These are phyloP conservation scores for Leishmania tarentolae DNA, from an alignment of 208 protist genomes.

Conservation along the genomic window DNA sequence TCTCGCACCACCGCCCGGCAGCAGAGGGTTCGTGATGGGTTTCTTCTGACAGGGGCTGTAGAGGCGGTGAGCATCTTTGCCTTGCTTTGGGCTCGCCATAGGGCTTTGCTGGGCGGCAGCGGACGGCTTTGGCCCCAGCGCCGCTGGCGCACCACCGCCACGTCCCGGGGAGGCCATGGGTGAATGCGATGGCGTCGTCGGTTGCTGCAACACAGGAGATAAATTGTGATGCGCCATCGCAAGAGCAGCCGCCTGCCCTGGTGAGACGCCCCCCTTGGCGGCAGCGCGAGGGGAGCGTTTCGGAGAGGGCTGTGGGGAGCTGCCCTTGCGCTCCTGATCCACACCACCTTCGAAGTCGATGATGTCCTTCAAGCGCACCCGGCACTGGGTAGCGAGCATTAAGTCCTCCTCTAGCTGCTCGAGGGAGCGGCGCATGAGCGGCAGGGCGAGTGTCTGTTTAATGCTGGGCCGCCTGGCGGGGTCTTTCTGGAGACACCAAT, in stretches of 20 bases:
- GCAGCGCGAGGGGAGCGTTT: background rate
- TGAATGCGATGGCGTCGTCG: background rate
- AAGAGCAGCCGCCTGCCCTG: conserved; percentile 79
- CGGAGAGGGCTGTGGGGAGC: conserved; percentile 21
- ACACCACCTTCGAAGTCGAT: conserved; percentile 78
- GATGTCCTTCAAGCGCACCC: conserved; percentile 84
- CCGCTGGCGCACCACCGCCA: conserved; percentile 14
- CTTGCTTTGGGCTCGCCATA: conserved; percentile 4
- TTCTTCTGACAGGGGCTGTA: conserved; percentile 20
- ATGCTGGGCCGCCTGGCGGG: conserved; percentile 77
- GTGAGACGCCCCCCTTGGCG: conserved; percentile 51
- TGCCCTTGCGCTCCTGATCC: conserved; percentile 28
- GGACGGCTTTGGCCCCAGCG: conserved; percentile 44
- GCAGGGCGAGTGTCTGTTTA: conserved; percentile 68
- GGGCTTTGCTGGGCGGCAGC: conserved; percentile 6
- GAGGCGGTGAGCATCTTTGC: conserved; percentile 19
- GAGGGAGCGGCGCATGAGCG: conserved; percentile 71
- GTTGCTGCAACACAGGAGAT: conserved; percentile 1
- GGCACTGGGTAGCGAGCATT: conserved; percentile 90
- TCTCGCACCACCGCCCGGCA: conserved; percentile 14
- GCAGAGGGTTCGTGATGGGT: conserved; percentile 13
- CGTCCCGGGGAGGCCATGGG: conserved; percentile 12
- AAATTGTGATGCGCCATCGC: conserved; percentile 54
- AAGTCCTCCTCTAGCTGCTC: conserved; percentile 87
- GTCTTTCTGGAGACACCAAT: conserved; percentile 89